Percentiles rank a stretch among this genome's conserved stretches.
These are phyloP conservation scores for Lathyrus sativus DNA, from an alignment of 306 rosid species.

Conservation along the genomic window DNA sequence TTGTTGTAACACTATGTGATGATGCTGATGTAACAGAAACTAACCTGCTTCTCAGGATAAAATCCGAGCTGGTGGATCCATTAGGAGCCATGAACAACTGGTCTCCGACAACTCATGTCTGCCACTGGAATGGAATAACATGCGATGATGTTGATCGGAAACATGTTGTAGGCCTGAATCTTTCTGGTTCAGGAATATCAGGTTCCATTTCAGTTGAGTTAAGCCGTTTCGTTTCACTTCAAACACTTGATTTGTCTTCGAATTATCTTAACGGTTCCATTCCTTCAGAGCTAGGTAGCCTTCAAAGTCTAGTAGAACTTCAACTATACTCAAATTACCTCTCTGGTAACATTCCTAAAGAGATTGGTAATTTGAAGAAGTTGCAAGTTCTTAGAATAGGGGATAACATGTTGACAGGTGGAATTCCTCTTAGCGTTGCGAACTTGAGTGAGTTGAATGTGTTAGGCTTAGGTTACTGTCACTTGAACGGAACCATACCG, in stretches of 20 bases:
- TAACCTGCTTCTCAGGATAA: conserved; percentile 65
- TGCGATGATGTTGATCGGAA: conserved; percentile 57
- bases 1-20: conserved; percentile 48
- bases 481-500: conserved; percentile 85
- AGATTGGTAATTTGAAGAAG: conserved; percentile 73
- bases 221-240: conserved; percentile 56
- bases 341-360: conserved; percentile 77
- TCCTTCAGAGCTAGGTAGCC: conserved; percentile 66
- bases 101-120: conserved; percentile 59
- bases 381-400: conserved; percentile 86
- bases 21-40: conserved; percentile 48
- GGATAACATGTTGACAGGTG: conserved; percentile 71
- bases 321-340: conserved; percentile 69
- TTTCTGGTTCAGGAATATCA: conserved; percentile 71
- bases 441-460: conserved; percentile 70
- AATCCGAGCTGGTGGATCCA: conserved; percentile 70
- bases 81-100: conserved; percentile 62
- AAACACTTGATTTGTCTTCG: conserved; percentile 79
- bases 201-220: conserved; percentile 66
- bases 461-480: conserved; percentile 69
- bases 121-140: conserved; percentile 77
- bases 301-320: conserved; percentile 60
- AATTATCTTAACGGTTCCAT: conserved; percentile 70
- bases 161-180: conserved; percentile 59
- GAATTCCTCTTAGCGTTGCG: conserved; percentile 59